Base-by-base conservation (phyloP, 2,329 filamentous ascomycete genomes). In the Aspergillus calidoustus region DNA sequence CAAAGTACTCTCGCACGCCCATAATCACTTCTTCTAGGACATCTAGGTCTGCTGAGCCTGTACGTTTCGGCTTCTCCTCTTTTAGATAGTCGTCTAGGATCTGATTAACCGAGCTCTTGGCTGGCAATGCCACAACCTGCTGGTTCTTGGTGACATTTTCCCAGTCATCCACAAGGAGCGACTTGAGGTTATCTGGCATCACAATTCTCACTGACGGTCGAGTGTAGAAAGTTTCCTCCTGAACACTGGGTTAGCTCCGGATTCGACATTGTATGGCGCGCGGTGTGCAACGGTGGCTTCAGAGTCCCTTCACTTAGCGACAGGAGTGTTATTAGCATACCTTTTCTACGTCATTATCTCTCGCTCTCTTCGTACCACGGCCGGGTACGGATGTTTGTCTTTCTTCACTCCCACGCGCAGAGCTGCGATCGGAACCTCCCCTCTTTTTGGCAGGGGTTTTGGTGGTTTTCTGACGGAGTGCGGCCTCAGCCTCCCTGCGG, bases 141-240 rank as follows among this genome's bases (percentile, higher is more conserved):
- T 92, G 87, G 74, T 96, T 95, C 80, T 97, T 98, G 60, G 95
- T 99, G 64, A 99, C 89, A 71, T 97, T 96, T 77, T 99, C 95
- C 95, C 95, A 99, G 76, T 99, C 95, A 74, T 99, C 95, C 23
- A 99, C 95, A 3, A 99, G 87, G 65, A 96, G 85, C 17, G 91
- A 92, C 81, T 98, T 97, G 67, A 99, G 84, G 67, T 91, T 87
- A 73, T 98, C 95, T 0, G 95, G 93, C 66, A 98, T 88, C 54
- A 89, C 85, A 47, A 99, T 86, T 70, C 92, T 91, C 71, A 99
- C 90, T 19, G 92, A 92, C 22, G 94, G 93, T 61, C 93, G 89
- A 65, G 86, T 84, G 72, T 93, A 87, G 75, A 97, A 99, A 4
- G 85, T 82, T 64, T 98, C 95, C 81, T 98, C 95, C 93, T 98